phyloP scores from a whole-genome alignment of 2,329 filamentous ascomycete genomes.

The Aspergillus sp. region DNA sequence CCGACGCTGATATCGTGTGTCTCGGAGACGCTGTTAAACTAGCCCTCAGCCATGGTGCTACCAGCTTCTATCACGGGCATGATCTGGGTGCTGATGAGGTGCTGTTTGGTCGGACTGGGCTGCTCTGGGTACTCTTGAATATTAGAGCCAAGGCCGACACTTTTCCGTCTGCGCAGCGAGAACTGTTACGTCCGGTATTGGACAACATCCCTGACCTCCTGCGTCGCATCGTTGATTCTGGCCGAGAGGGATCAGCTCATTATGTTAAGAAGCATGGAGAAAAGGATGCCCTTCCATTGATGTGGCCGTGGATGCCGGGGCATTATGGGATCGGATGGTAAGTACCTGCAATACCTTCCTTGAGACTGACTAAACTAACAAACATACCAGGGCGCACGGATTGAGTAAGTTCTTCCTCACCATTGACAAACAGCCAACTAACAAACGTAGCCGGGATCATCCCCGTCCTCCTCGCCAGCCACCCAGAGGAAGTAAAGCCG shows the following conservation, averaged over 20 bases:
- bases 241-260: conserved; percentile 30
- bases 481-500: conserved; percentile 28
- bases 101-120: conserved; percentile 39
- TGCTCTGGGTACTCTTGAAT: conserved; percentile 38
- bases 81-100: conserved; percentile 40
- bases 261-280: conserved; percentile 32
- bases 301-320: conserved; percentile 41
- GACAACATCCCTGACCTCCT: conserved; percentile 31
- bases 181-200: conserved; percentile 25
- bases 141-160: conserved; percentile 29
- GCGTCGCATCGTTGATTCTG: conserved; percentile 33
- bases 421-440: not conserved
- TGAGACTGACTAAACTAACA: no score
- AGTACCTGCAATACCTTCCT: conserved; percentile 17
- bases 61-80: conserved; percentile 22
- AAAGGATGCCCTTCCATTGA: conserved; percentile 35
- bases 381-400: conserved; percentile 27
- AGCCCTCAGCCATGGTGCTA: conserved; percentile 29
- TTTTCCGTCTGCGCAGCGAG: conserved; percentile 13
- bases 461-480: conserved; percentile 35
- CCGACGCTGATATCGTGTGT: conserved; percentile 28
- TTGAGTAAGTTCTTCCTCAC: conserved; percentile 18
- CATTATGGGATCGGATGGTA: conserved; percentile 40
- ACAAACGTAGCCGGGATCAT: conserved; percentile 35
- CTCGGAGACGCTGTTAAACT: conserved; percentile 29